Evolutionary conservation across 257 asterid genomes (phyloP), one percentile per base, ranked within the genome.

Genomic region (Agastache rugosa): DNA sequence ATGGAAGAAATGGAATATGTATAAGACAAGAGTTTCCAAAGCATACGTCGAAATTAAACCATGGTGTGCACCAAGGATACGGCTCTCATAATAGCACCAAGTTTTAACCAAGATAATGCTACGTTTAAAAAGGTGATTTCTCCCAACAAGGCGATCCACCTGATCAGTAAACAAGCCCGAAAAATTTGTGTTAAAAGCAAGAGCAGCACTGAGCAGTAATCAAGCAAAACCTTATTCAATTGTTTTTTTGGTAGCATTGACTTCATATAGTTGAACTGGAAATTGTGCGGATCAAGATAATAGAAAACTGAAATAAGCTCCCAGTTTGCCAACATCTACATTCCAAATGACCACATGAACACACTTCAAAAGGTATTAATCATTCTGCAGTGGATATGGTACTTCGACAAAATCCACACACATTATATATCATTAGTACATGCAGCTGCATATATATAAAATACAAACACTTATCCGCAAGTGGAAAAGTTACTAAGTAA

Each of bases 61-160:
- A 68, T 90, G 93, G 83, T 87, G 91, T 35, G 98, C 91, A 23
- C 97, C 98, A 75, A 93, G 98, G 56, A 88, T 89, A 45, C 96
- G 96, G 50, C 97, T 93, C 83, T 93, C 97, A 22, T 88, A 91
- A 64, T 87, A 93, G 82, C 96, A 90, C 98, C 98, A 93, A 67
- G 93, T 79, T 78, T 93, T 93, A 22, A 87, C 75, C 82, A 93
- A 80, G 80, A 93, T 82, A 79, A 93, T 90, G 83, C 96, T 89
- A 16, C 90, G 91, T 62, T 93, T 93, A 45, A 90, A 93, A 80
- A 90, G 87, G 81, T 93, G 96, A 75, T 89, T 78, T 78, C 84
- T 89, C 64, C 90, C 96, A 54, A 89, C 83, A 80, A 87, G 71
- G 65, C 92, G 91, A 82, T 91, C 96, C 42, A 90, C 94, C 98